A percentile compares a stretch with the other conserved stretches of the same genome.
Conservation (phyloP, 2,329 filamentous ascomycete species). For the Talaromyces sp. region DNA sequence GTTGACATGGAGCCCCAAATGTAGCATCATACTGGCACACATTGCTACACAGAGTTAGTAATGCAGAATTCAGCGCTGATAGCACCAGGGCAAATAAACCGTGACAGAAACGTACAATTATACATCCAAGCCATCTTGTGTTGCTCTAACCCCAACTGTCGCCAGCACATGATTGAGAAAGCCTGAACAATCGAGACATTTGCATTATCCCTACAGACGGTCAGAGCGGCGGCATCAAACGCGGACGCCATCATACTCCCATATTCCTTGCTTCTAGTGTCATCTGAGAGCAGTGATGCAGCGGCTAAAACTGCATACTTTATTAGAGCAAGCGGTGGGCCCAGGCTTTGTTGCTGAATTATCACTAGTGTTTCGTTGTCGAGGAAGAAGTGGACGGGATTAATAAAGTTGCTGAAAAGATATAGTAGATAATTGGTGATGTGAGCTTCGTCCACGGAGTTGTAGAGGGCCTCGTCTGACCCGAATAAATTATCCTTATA, state of each 20-base stretch:
- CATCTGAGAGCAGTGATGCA: not conserved
- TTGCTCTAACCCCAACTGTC: constrained; percentile 5
- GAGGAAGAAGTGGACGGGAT: not conserved
- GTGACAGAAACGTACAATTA: constrained; percentile 2
- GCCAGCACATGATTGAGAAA: constrained; percentile 7
- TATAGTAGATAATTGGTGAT: not conserved
- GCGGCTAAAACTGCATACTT: constrained; percentile 4
- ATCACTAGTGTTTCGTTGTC: not conserved
- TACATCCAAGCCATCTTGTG: constrained; percentile 13
- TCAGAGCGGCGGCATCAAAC: not conserved
- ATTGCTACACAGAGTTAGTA: not conserved
- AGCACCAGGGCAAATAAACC: not conserved
- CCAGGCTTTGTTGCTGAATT: not conserved
- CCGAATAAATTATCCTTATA: not conserved
- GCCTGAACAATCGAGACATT: not conserved
- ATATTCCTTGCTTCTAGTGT: not conserved
- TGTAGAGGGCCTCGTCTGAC: not conserved
- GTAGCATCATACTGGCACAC: not conserved
- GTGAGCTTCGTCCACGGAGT: not conserved
- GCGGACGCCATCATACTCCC: not conserved
- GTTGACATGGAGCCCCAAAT: not conserved
- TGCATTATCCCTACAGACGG: not conserved
- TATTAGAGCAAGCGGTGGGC: not conserved
- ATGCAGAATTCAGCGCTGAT: not conserved
- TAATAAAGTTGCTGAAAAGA: not conserved